Percentiles rank a stretch among this genome's conserved stretches.
Conservation (phyloP, 306 rosid genomes). For the Cercis canadensis region DNA sequence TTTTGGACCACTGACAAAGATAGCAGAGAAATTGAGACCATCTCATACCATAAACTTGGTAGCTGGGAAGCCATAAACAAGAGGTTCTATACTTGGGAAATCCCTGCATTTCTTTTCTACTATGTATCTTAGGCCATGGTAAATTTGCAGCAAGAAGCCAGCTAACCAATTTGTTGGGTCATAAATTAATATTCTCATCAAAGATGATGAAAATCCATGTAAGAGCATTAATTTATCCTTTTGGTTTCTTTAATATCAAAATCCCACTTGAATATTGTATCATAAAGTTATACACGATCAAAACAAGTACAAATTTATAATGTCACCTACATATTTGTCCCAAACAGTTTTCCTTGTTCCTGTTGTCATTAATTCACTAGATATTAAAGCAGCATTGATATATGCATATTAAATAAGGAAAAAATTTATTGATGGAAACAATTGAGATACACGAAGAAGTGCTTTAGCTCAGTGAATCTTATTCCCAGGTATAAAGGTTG, state of each 20-base stretch:
- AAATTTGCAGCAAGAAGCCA: constrained; percentile 1
- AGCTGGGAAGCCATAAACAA: constrained; percentile 12
- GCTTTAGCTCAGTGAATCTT: too few species aligned
- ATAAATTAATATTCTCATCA: too few species aligned
- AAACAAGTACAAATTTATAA: background rate
- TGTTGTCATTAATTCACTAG: too few species aligned
- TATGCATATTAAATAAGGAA: too few species aligned
- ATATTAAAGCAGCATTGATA: too few species aligned
- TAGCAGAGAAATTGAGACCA: constrained; percentile 3
- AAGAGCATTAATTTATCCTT: too few species aligned
- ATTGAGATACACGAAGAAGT: too few species aligned
- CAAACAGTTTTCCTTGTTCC: too few species aligned
- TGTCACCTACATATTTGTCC: too few species aligned
- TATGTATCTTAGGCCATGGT: background rate
- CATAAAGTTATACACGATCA: background rate
- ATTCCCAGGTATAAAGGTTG: too few species aligned
- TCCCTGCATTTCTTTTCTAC: constrained; percentile 18
- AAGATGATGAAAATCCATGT: too few species aligned
- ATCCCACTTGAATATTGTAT: background rate
- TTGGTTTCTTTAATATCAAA: background rate
- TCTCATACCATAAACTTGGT: constrained; percentile 34
- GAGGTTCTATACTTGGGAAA: background rate
- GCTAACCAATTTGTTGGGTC: background rate
- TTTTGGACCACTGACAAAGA: constrained; percentile 31
- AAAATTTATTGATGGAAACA: too few species aligned